A percentile compares a stretch with the other conserved stretches of the same genome.
These are phyloP conservation scores for Scytalidium lignicola DNA, from an alignment of 2,329 filamentous ascomycete genomes.

Conservation along the genomic window DNA sequence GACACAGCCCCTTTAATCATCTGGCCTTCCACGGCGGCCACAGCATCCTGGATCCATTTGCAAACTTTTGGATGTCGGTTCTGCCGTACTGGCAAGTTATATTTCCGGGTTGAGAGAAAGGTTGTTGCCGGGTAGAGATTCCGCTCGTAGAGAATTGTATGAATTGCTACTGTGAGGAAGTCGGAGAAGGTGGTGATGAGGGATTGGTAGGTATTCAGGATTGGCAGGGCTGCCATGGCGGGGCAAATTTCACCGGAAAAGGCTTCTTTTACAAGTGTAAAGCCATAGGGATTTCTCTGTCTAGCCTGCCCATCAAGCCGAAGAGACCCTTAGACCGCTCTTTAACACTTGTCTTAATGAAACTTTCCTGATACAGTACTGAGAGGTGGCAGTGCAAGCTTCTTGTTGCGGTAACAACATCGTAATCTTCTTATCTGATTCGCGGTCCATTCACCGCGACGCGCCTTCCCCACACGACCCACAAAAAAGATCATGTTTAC, in stretches of 20 bases:
- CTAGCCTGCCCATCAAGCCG: not conserved
- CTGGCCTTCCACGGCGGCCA: conserved; percentile 55
- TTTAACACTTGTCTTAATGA: not conserved
- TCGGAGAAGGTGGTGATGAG: conserved; percentile 55
- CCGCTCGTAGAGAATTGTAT: conserved; percentile 66
- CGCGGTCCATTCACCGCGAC: not conserved
- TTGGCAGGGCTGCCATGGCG: conserved; percentile 19
- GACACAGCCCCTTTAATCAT: conserved; percentile 45
- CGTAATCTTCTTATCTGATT: not conserved
- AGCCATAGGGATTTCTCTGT: not conserved
- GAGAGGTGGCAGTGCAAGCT: not conserved
- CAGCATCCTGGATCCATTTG: conserved; percentile 63
- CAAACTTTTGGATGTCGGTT: conserved; percentile 66
- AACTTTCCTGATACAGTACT: not conserved
- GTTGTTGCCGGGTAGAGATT: conserved; percentile 59
- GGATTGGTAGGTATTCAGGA: conserved; percentile 37
- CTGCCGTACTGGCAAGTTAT: conserved; percentile 67
- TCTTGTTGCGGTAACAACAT: no score
- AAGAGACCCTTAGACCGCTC: not conserved
- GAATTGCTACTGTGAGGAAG: conserved; percentile 65
- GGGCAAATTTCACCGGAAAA: not conserved
- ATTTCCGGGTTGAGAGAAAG: conserved; percentile 63
- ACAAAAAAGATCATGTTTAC: not conserved
- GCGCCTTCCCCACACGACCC: not conserved
- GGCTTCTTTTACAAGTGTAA: no score